A percentile compares a stretch with the other conserved stretches of the same genome.
These are phyloP conservation scores for Vigna angularis DNA, from an alignment of 306 rosid species.

Conservation along the genomic window DNA sequence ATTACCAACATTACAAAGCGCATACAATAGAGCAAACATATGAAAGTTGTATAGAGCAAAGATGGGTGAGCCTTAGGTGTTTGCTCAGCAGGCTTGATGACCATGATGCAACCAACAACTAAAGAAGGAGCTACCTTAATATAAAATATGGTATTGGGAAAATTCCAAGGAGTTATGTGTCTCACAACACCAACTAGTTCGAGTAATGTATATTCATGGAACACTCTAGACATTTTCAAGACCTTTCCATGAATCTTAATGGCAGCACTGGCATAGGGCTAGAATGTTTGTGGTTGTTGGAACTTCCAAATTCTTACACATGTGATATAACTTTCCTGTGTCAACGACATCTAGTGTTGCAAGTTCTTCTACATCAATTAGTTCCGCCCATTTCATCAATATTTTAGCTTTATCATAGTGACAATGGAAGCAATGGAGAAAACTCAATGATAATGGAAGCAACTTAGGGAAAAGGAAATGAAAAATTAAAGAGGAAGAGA, in stretches of 20 bases:
- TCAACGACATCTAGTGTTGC: slow-evolving; percentile 76
- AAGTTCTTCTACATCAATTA: slow-evolving; percentile 68
- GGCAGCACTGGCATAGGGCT: slow-evolving; percentile 89
- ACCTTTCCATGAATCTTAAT: slow-evolving; percentile 72
- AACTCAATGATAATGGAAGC: too few species aligned
- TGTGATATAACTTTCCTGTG: slow-evolving; percentile 60
- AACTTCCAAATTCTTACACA: slow-evolving; percentile 56
- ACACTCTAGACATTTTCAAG: slow-evolving; percentile 55
- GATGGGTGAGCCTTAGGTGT: slow-evolving; percentile 69
- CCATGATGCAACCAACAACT: slow-evolving; percentile 86
- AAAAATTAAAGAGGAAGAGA: too few species aligned
- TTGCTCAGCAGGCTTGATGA: slow-evolving; percentile 87
- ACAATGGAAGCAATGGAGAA: too few species aligned
- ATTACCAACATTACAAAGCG: too few species aligned
- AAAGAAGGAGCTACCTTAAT: slow-evolving; percentile 67
- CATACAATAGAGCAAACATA: too few species aligned
- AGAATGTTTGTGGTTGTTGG: slow-evolving; percentile 51
- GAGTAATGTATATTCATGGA: slow-evolving; percentile 69
- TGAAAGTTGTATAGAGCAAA: too few species aligned
- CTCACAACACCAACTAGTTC: slow-evolving; percentile 88
- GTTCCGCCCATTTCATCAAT: slow-evolving; percentile 65
- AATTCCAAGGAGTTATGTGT: slow-evolving; percentile 85
- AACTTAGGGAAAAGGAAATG: too few species aligned
- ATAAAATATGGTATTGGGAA: slow-evolving; percentile 59
- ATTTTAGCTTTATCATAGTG: slow-evolving; percentile 54